A percentile compares a stretch with the other conserved stretches of the same genome.
phyloP scores from a whole-genome alignment of 1,284 basidiomycete genomes.

The Exobasidium cylindrosporum region DNA sequence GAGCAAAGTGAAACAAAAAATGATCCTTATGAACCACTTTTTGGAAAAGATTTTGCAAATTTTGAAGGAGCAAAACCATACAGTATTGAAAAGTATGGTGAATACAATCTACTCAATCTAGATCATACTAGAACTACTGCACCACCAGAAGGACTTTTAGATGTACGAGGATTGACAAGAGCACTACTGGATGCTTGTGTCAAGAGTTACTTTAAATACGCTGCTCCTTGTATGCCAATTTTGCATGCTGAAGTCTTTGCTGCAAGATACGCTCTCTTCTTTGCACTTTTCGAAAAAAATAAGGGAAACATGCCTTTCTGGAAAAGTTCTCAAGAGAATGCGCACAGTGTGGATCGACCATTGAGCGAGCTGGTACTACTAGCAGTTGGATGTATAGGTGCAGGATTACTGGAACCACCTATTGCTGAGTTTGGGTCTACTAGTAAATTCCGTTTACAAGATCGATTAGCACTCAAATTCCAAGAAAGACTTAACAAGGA shows the following conservation, averaged over 20 bases:
- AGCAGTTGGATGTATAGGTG: conserved; percentile 10
- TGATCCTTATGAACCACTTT: background rate
- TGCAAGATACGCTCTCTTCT: conserved; percentile 10
- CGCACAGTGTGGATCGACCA: background rate
- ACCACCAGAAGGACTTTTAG: background rate
- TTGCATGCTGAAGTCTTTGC: conserved; percentile 10
- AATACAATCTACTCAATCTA: too few species aligned
- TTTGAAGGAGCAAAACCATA: background rate
- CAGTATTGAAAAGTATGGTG: background rate
- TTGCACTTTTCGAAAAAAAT: conserved; percentile 7
- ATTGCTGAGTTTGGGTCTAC: background rate
- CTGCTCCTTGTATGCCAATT: conserved; percentile 1
- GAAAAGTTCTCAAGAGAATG: background rate
- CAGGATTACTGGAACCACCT: conserved; percentile 3
- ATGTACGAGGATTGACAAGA: conserved; percentile 6
- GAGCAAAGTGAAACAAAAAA: background rate
- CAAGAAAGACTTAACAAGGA: background rate
- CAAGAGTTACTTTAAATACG: conserved; percentile 5
- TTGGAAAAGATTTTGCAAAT: background rate
- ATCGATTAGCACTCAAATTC: conserved; percentile 2
- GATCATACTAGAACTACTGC: background rate
- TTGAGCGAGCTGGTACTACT: background rate
- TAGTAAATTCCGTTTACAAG: conserved; percentile 10
- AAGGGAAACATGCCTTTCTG: background rate
- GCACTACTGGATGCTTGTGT: conserved; percentile 10